phyloP scores from a whole-genome alignment of 2,329 filamentous ascomycete species.

The Fusarium nodosum region DNA sequence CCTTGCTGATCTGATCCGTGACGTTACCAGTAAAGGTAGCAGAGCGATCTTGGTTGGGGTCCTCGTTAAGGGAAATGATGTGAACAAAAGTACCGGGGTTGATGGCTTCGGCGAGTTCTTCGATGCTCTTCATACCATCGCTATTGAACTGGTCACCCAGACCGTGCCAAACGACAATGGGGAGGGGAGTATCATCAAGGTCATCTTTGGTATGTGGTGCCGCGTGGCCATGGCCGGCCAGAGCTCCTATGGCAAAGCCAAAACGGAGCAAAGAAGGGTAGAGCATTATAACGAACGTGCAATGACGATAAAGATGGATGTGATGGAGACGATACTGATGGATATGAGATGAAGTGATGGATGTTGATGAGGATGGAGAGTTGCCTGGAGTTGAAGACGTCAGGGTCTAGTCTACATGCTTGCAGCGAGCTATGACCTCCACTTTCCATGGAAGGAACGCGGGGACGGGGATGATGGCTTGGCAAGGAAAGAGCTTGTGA shows the following conservation, averaged over 20 bases:
- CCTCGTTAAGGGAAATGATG: conserved; percentile 78
- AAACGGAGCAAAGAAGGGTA: conserved; percentile 43
- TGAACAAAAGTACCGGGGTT: conserved; percentile 90
- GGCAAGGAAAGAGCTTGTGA: conserved; percentile 18
- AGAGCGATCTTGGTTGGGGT: conserved; percentile 77
- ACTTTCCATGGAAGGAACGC: conserved; percentile 31
- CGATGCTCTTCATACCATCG: conserved; percentile 80
- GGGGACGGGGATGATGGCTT: conserved; percentile 10
- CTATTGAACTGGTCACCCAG: conserved; percentile 80
- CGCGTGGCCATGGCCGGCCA: conserved; percentile 44
- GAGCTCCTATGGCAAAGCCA: conserved; percentile 52
- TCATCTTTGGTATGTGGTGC: conserved; percentile 51
- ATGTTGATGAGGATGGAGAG: conserved; percentile 24
- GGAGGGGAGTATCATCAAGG: conserved; percentile 77
- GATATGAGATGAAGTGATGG: conserved; percentile 7
- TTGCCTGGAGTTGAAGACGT: conserved; percentile 37
- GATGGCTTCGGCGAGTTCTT: conserved; percentile 75
- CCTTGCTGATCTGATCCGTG: conserved; percentile 78
- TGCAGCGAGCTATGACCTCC: conserved; percentile 30
- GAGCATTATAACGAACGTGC: conserved; percentile 32
- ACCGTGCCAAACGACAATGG: conserved; percentile 95
- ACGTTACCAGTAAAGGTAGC: conserved; percentile 94
- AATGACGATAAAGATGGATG: conserved; percentile 5
- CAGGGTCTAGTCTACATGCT: conserved; percentile 15
- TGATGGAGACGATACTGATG: conserved; percentile 8